Evolutionary conservation across 2,329 filamentous ascomycete species (phyloP).

Genomic region (Metarhizium album): DNA sequence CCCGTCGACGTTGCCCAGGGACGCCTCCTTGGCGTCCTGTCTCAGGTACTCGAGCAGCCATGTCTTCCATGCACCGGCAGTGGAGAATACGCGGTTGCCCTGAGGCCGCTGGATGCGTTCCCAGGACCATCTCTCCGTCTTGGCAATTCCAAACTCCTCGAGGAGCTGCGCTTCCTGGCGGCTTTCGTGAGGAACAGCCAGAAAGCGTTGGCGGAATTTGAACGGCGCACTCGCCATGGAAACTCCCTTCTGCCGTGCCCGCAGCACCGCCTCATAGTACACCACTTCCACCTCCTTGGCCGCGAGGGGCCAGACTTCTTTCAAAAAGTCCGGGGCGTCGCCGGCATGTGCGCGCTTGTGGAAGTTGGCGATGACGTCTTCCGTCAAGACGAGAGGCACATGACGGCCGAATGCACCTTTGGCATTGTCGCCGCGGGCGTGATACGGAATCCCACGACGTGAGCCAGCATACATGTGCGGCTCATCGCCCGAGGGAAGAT

Average conservation of each 20-base stretch:
- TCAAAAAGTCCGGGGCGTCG: not conserved
- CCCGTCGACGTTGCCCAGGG: constrained; percentile 1
- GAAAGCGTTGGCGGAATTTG: not conserved
- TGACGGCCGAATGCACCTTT: constrained; percentile 4
- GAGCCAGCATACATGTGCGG: constrained; percentile 5
- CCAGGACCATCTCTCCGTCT: constrained; percentile 4
- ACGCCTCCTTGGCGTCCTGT: constrained; percentile 1
- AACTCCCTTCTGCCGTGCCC: not conserved
- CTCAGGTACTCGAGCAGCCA: constrained; percentile 4
- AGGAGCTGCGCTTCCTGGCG: constrained; percentile 1
- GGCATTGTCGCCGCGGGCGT: constrained; percentile 6
- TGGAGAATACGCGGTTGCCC: not conserved
- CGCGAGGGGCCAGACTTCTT: constrained; percentile 2
- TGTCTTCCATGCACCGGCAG: not conserved
- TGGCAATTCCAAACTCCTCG: constrained; percentile 3
- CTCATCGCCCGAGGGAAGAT: constrained; percentile 3
- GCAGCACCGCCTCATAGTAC: constrained; percentile 5
- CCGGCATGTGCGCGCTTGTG: not conserved
- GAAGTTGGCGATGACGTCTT: constrained; percentile 1
- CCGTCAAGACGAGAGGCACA: constrained; percentile 1
- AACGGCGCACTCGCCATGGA: not conserved
- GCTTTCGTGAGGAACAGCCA: not conserved
- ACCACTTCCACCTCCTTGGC: constrained; percentile 5
- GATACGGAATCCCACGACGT: constrained; percentile 6
- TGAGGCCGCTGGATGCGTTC: constrained; percentile 3